A percentile compares a stretch with the other conserved stretches of the same genome.
Conservation (phyloP, 306 rosid genomes). For the Hippophae gyantsensis region DNA sequence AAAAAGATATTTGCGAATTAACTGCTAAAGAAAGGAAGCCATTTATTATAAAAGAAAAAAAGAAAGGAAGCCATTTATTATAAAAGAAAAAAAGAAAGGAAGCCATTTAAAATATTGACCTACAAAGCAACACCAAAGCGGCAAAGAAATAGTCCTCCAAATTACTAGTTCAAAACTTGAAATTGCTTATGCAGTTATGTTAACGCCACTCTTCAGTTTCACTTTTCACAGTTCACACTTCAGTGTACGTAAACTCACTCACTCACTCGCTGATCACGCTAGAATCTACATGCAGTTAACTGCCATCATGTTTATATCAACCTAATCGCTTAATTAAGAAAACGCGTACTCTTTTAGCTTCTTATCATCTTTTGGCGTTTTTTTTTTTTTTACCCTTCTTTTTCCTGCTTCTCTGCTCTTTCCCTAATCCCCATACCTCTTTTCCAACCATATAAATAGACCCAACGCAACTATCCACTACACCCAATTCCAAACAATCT, state of each 20-base stretch:
- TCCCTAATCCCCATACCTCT: background rate
- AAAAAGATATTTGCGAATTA: too few relatives aligned
- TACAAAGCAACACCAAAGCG: too few relatives aligned
- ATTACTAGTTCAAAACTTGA: too few relatives aligned
- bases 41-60: too few relatives aligned
- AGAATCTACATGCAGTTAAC: conserved; percentile 7
- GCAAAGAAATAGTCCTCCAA: too few relatives aligned
- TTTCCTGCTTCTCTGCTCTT: background rate
- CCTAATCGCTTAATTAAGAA: conserved; percentile 35
- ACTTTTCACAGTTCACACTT: too few relatives aligned
- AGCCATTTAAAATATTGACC: too few relatives aligned
- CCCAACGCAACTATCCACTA: background rate
- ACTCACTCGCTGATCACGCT: background rate
- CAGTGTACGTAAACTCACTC: background rate
- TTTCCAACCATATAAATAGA: conserved; percentile 24
- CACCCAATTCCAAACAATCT: background rate
- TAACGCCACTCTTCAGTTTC: too few relatives aligned
- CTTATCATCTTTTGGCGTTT: conserved; percentile 19
- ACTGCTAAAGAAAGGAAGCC: too few relatives aligned
- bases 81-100: too few relatives aligned
- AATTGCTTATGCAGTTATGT: too few relatives aligned
- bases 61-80: too few relatives aligned
- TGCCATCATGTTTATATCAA: conserved; percentile 9
- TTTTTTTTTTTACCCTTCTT: background rate
- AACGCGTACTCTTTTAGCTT: conserved; percentile 30